Evolutionary conservation across 2,329 filamentous ascomycete species (phyloP), one percentile per base, ranked within the genome.

Genomic region (Diaporthe vaccinii): DNA sequence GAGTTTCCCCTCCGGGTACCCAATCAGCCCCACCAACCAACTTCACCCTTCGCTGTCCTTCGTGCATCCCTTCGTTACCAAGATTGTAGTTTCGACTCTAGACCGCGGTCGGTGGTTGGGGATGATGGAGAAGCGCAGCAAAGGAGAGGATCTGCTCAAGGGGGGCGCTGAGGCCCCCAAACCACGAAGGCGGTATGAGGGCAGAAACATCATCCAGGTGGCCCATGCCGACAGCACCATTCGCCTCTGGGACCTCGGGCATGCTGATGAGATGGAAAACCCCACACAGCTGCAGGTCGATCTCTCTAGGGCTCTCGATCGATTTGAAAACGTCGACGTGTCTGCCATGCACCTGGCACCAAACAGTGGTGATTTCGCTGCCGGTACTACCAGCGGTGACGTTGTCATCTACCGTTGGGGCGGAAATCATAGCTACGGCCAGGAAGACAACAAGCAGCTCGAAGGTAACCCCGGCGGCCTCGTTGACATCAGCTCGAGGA

Each of bases 231-330:
- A 99, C 83, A 95, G 96, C 72, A 97, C 94, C 0, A 88, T 99
- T n/a, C 90, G 96, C 44, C 87, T 98, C 9, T 99, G 96, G 95
- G 97, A 99, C 83, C 91, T 93, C 28, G 97, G 97, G 0, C 94
- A 98, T 80, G 94, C 92, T 20, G 97, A 99, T 81, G 95, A 98
- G 80, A 94, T 99, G 69, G 97, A 99, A 83, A 98, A 98, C 80
- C 89, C 91, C 17, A 87, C 88, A 5, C 89, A 95, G 72, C 86
- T 98, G 34, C 96, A 99, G 84, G 92, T 98, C 8, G 96, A 99
- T 80, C 87, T 98, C 51, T 93, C 94, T 9, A 90, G 95, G 77
- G 94, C 96, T 2, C 87, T 98, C 6, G 94, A 93, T 71, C 91
- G 95, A n/a, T 93, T 90, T 76, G 91, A 95, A 4, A 91, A 94